These are phyloP conservation scores for Metschnikowia cubensis DNA, from an alignment of 805 yeast species.

Conservation along the genomic window DNA sequence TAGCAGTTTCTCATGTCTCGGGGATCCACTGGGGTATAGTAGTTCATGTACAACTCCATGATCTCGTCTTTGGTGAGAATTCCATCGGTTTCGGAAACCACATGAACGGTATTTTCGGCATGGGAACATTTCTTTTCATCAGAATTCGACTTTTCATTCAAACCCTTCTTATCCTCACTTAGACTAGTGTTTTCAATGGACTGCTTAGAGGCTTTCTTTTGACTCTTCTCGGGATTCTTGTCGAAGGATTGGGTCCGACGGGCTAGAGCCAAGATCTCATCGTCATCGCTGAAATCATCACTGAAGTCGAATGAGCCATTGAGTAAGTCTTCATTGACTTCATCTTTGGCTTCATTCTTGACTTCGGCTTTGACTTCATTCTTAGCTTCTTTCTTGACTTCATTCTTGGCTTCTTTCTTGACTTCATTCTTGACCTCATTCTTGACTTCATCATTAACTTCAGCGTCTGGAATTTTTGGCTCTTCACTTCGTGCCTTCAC, in stretches of 20 bases:
- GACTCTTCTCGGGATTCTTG: neutral
- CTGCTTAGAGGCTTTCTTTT: neutral
- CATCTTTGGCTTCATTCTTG: too few species aligned
- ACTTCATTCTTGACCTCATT: neutral
- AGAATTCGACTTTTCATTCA: too few species aligned
- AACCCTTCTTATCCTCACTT: too few species aligned
- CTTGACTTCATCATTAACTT: neutral
- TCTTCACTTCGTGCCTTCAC: neutral
- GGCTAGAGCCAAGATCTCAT: slow-evolving; percentile 15
- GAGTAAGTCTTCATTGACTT: neutral
- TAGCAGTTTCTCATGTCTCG: slow-evolving; percentile 5
- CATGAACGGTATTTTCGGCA: neutral
- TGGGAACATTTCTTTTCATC: neutral
- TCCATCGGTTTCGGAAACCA: slow-evolving; percentile 29
- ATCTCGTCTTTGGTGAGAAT: slow-evolving; percentile 35
- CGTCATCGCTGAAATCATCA: slow-evolving; percentile 16
- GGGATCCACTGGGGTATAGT: slow-evolving; percentile 25
- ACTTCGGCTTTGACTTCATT: neutral
- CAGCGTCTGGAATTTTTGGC: neutral
- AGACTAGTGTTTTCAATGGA: too few species aligned
- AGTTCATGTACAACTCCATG: slow-evolving; percentile 39
- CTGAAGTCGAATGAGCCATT: neutral
- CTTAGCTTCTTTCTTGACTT: neutral
- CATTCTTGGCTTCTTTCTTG: neutral
- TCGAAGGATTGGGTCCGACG: slow-evolving; percentile 15